A percentile compares a stretch with the other conserved stretches of the same genome.
Evolutionary conservation across 257 asterid genomes (phyloP).

Genomic region (Primulina huaijiensis): DNA sequence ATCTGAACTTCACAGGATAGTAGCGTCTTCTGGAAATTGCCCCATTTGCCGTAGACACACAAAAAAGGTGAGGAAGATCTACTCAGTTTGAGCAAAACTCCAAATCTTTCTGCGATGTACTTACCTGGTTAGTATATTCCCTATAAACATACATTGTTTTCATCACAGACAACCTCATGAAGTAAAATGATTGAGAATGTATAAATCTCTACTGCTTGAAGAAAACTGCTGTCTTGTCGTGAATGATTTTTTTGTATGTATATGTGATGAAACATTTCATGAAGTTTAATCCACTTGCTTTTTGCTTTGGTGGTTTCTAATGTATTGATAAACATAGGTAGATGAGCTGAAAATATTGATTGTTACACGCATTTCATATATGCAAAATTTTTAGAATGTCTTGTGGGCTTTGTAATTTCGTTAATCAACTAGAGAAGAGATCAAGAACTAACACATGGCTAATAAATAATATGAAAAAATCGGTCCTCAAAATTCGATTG

Average conservation of each 20-base stretch:
- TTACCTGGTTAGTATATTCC: slow-evolving; percentile 1
- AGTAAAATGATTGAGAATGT: neutral
- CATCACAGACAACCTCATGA: no score
- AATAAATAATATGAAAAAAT: no score
- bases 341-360: no score
- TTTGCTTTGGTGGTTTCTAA: neutral
- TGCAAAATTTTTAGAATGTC: no score
- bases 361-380: no score
- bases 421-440: no score
- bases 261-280: neutral
- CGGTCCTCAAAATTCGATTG: no score
- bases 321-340: no score
- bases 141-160: no score
- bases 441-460: neutral
- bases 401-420: no score
- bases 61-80: slow-evolving; percentile 73
- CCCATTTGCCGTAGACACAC: slow-evolving; percentile 75
- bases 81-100: slow-evolving; percentile 53
- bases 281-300: neutral
- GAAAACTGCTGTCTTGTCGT: neutral
- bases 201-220: neutral
- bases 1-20: slow-evolving; percentile 53
- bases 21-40: slow-evolving; percentile 61
- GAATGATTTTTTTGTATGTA: neutral
- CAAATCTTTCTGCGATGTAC: slow-evolving; percentile 1